A percentile compares a stretch with the other conserved stretches of the same genome.
Conservation (phyloP, 73 alveolate genomes). For the Paramecium biaurelia region DNA sequence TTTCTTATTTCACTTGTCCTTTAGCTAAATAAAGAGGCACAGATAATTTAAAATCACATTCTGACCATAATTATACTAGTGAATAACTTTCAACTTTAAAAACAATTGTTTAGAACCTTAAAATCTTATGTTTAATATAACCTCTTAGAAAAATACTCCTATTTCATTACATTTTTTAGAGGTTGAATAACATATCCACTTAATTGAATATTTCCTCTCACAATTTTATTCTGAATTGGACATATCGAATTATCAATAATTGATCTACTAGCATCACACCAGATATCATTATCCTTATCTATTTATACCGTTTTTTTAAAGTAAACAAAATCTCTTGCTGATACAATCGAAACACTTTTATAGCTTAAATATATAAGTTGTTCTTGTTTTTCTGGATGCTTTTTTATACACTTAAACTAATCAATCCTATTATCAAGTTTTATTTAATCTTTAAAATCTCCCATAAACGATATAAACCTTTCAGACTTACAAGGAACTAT, state of each 20-base stretch:
- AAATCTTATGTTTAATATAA: background rate
- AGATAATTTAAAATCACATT: background rate
- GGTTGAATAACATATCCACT: constrained; percentile 38
- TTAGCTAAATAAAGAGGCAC: background rate
- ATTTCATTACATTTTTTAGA: background rate
- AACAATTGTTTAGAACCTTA: background rate
- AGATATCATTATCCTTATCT: background rate
- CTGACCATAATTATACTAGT: background rate
- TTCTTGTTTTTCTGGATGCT: background rate
- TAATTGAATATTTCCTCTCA: background rate
- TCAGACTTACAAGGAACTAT: constrained; percentile 23
- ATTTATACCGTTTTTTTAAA: background rate
- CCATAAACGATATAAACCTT: constrained; percentile 1
- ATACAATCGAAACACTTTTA: background rate
- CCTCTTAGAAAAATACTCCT: background rate
- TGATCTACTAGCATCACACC: constrained; percentile 53
- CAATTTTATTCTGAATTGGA: background rate
- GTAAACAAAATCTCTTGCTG: constrained; percentile 39
- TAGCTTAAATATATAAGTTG: background rate
- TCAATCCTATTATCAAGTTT: constrained; percentile 23
- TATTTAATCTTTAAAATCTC: background rate
- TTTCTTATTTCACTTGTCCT: background rate
- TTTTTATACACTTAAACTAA: background rate
- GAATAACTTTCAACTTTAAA: background rate
- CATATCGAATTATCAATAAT: background rate